phyloP scores from a whole-genome alignment of 805 yeast species.

The Deakozyma indianensis region DNA sequence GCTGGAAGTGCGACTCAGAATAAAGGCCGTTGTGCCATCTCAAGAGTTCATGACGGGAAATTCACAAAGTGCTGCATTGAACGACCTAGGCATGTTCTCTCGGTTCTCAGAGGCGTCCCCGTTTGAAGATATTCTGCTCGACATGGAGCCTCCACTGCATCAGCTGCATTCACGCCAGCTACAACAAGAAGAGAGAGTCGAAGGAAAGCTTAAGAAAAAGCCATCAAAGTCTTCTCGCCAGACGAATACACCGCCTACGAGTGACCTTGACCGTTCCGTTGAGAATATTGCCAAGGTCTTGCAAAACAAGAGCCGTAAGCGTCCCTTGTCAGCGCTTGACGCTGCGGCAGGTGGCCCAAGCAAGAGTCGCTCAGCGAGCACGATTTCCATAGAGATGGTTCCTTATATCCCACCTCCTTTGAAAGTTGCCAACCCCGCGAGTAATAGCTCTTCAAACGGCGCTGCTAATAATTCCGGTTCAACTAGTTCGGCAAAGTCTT shows the following conservation, averaged over 20 bases:
- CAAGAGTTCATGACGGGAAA: too few species aligned
- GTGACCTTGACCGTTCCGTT: neutral
- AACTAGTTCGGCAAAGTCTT: slow-evolving; percentile 1
- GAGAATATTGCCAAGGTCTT: neutral
- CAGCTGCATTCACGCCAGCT: neutral
- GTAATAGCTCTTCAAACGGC: too few species aligned
- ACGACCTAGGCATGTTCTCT: neutral
- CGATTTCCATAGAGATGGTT: neutral
- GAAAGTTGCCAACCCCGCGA: too few species aligned
- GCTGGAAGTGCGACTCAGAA: neutral
- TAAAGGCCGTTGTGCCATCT: neutral
- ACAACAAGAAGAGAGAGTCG: neutral
- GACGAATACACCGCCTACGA: neutral
- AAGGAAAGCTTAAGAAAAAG: neutral
- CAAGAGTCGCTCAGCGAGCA: neutral
- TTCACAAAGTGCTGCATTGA: neutral
- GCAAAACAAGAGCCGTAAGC: neutral
- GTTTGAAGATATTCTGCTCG: neutral
- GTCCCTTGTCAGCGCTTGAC: neutral
- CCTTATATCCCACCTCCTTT: neutral
- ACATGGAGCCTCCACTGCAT: neutral
- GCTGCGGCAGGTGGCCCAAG: neutral
- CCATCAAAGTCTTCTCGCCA: neutral
- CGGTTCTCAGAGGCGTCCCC: neutral
- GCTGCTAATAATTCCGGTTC: too few species aligned